Percentiles rank a stretch among this genome's conserved stretches.
Conservation (phyloP, 2,329 filamentous ascomycete species). For the Microdochium paspali region DNA sequence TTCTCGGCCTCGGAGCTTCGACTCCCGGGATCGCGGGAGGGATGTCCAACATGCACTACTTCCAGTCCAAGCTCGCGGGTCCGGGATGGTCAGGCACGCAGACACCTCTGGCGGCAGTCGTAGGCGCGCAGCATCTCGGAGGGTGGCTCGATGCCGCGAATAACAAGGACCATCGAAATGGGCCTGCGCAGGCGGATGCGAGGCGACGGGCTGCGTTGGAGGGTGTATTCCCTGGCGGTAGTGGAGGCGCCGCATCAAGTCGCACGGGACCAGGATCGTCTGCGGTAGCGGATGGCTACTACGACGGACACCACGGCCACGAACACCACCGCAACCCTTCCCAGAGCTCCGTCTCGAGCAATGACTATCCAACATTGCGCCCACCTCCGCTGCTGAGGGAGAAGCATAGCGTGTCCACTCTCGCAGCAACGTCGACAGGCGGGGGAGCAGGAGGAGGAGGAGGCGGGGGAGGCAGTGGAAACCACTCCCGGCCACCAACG, state of each 20-base stretch:
- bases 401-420: conserved; percentile 53
- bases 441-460: too few species aligned
- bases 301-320: conserved; percentile 12
- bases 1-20: conserved; percentile 40
- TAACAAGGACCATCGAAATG: background rate
- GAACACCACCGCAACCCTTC: conserved; percentile 34
- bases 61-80: conserved; percentile 68
- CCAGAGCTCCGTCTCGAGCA: conserved; percentile 35
- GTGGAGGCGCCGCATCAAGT: conserved; percentile 1
- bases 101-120: conserved; percentile 71
- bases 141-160: conserved; percentile 31
- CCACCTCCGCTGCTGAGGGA: conserved; percentile 38
- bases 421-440: conserved; percentile 45
- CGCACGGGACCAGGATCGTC: conserved; percentile 2
- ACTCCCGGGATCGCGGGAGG: conserved; percentile 60
- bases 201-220: conserved; percentile 1
- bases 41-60: conserved; percentile 71
- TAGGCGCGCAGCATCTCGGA: conserved; percentile 54
- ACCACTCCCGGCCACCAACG: conserved; percentile 46
- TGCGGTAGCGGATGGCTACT: conserved; percentile 4
- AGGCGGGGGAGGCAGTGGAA: too few species aligned
- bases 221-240: conserved; percentile 1
- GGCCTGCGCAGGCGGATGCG: conserved; percentile 3
- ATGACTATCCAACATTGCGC: conserved; percentile 22
- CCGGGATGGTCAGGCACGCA: conserved; percentile 64